These are phyloP conservation scores for Lablab purpureus DNA, from an alignment of 306 rosid genomes.

Conservation along the genomic window DNA sequence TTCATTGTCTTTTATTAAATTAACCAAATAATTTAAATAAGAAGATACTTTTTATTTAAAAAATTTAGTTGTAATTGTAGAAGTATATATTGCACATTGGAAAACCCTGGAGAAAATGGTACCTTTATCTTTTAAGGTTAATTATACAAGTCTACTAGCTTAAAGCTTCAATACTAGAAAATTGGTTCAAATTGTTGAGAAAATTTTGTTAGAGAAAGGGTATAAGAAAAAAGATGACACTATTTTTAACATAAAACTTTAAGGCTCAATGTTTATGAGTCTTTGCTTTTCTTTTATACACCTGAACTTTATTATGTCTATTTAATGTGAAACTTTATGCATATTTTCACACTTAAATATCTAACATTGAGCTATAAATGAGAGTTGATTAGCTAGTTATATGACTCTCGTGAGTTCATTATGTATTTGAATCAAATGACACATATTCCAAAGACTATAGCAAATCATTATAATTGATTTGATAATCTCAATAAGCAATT, in stretches of 20 bases:
- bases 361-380: no score
- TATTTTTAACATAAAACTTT: no score
- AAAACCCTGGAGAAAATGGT: neutral
- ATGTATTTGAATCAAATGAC: conserved; percentile 5
- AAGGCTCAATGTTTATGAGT: no score
- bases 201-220: no score
- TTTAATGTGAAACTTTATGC: no score
- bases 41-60: neutral
- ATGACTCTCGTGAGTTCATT: neutral
- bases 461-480: neutral
- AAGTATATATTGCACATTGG: neutral
- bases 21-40: neutral
- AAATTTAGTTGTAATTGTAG: neutral
- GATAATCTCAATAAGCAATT: neutral
- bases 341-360: no score
- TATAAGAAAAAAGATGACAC: no score
- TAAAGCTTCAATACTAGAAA: neutral
- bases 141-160: neutral
- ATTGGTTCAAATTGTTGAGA: neutral
- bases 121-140: neutral
- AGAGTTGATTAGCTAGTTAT: neutral
- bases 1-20: conserved; percentile 4
- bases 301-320: no score
- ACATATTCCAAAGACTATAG: neutral
- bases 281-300: no score